phyloP scores from a whole-genome alignment of 306 rosid species.

The Argentina anserina region DNA sequence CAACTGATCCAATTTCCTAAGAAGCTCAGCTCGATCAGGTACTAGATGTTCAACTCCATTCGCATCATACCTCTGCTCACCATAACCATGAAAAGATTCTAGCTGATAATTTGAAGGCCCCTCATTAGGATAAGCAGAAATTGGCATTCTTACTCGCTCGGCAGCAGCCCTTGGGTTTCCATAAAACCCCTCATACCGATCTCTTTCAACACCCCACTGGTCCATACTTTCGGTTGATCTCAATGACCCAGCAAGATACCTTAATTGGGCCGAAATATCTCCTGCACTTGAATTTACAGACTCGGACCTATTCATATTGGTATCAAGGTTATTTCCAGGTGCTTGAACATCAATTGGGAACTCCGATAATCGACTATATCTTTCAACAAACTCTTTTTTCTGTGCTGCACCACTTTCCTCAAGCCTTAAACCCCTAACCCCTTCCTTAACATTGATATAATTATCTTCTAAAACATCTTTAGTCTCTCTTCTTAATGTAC shows the following conservation, averaged over 20 bases:
- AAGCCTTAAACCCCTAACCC: constrained; percentile 25
- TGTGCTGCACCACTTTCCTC: constrained; percentile 21
- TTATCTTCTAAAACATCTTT: constrained; percentile 15
- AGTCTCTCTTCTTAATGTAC: constrained; percentile 27
- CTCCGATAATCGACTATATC: constrained; percentile 14
- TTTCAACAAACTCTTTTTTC: constrained; percentile 23
- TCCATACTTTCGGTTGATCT: constrained; percentile 21
- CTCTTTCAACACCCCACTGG: constrained; percentile 28
- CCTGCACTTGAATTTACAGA: constrained; percentile 21
- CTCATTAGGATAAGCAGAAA: constrained; percentile 27
- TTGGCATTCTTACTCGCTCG: constrained; percentile 24
- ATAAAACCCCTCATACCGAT: constrained; percentile 19
- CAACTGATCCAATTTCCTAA: constrained; percentile 44
- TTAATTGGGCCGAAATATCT: constrained; percentile 5
- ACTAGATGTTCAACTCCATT: constrained; percentile 23
- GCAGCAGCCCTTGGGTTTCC: constrained; percentile 17
- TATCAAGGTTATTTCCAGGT: constrained; percentile 18
- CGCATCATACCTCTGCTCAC: constrained; percentile 8
- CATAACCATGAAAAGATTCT: constrained; percentile 24
- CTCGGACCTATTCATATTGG: constrained; percentile 10
- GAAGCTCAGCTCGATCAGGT: constrained; percentile 33
- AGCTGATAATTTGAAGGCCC: constrained; percentile 37
- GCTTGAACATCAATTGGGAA: constrained; percentile 23
- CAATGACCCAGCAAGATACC: constrained; percentile 13
- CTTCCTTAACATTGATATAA: constrained; percentile 21